phyloP scores from a whole-genome alignment of 495 filamentous ascomycete genomes.

The Xylaria palmicola region DNA sequence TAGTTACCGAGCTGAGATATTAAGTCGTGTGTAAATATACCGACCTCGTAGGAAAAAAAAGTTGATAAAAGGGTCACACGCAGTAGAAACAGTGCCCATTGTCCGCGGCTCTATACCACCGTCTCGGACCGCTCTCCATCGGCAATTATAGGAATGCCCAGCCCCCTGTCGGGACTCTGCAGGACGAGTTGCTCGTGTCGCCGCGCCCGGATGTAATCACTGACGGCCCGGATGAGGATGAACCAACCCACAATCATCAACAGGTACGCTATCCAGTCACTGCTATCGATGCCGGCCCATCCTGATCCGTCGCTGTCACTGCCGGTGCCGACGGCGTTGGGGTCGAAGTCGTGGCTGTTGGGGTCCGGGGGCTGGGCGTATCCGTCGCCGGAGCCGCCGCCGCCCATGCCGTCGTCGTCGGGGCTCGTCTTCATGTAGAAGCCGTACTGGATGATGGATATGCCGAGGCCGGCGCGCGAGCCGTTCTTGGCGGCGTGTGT shows the following conservation, averaged over 20 bases:
- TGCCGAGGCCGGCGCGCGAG: slow-evolving; percentile 87
- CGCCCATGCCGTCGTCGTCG: slow-evolving; percentile 48
- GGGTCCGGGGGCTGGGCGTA: slow-evolving; percentile 74
- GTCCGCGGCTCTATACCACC: slow-evolving; percentile 60
- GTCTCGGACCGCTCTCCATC: slow-evolving; percentile 80
- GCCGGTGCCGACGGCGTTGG: slow-evolving; percentile 54
- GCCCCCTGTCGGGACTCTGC: slow-evolving; percentile 88
- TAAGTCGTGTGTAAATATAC: no score
- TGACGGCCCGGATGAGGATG: slow-evolving; percentile 84
- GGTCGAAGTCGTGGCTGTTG: slow-evolving; percentile 86
- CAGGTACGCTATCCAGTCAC: slow-evolving; percentile 87
- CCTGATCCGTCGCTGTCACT: slow-evolving; percentile 37
- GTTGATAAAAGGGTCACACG: no score
- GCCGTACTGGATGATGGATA: slow-evolving; percentile 94
- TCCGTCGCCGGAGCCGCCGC: slow-evolving; percentile 49
- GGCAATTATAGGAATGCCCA: slow-evolving; percentile 84
- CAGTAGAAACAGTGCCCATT: neutral
- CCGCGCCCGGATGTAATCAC: slow-evolving; percentile 81
- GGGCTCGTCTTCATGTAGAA: slow-evolving; percentile 77
- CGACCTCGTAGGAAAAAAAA: no score
- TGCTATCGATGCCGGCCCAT: slow-evolving; percentile 57
- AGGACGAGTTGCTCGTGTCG: slow-evolving; percentile 90
- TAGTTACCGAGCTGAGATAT: no score
- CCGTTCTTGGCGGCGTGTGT: slow-evolving; percentile 98
- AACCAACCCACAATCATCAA: slow-evolving; percentile 99